These are phyloP conservation scores for Saitozyma sp. DNA, from an alignment of 768 basidiomycete species.

Conservation along the genomic window DNA sequence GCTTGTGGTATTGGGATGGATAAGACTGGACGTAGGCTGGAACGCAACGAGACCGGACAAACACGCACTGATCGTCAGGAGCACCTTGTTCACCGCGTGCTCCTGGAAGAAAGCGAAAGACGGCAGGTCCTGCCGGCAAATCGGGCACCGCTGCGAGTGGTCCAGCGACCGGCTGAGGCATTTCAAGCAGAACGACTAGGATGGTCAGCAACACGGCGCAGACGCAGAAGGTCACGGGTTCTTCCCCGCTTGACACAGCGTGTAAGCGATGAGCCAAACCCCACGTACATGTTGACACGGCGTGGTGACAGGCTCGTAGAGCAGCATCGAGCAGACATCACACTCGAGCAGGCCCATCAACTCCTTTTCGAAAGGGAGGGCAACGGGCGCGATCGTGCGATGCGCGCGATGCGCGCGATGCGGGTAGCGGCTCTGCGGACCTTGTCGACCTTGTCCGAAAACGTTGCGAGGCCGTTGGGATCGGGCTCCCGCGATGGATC, in stretches of 20 bases:
- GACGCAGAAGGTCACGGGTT: neutral
- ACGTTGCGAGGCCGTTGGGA: neutral
- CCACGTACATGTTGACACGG: slow-evolving; percentile 83
- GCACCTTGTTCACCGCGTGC: slow-evolving; percentile 69
- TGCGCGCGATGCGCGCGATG: too few relatives aligned
- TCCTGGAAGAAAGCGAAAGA: slow-evolving; percentile 75
- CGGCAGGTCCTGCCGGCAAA: slow-evolving; percentile 79
- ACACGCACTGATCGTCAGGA: slow-evolving; percentile 66
- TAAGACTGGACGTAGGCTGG: neutral
- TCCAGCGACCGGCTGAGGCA: slow-evolving; percentile 90
- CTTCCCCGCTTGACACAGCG: neutral
- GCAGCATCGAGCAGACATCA: slow-evolving; percentile 82
- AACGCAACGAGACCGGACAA: neutral
- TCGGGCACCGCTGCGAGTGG: slow-evolving; percentile 75
- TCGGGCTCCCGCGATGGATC: neutral
- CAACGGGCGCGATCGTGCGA: neutral
- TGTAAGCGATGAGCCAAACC: neutral
- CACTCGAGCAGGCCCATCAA: slow-evolving; percentile 71
- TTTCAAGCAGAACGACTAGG: slow-evolving; percentile 81
- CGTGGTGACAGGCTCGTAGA: slow-evolving; percentile 84
- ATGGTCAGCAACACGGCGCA: slow-evolving; percentile 1
- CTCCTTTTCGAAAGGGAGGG: slow-evolving; percentile 50
- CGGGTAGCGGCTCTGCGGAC: neutral
- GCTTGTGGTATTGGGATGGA: slow-evolving; percentile 3
- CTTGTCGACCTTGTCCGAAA: neutral